Percentiles rank a stretch among this genome's conserved stretches.
Conservation (phyloP, 2,329 filamentous ascomycete species). For the Gremmenia infestans region DNA sequence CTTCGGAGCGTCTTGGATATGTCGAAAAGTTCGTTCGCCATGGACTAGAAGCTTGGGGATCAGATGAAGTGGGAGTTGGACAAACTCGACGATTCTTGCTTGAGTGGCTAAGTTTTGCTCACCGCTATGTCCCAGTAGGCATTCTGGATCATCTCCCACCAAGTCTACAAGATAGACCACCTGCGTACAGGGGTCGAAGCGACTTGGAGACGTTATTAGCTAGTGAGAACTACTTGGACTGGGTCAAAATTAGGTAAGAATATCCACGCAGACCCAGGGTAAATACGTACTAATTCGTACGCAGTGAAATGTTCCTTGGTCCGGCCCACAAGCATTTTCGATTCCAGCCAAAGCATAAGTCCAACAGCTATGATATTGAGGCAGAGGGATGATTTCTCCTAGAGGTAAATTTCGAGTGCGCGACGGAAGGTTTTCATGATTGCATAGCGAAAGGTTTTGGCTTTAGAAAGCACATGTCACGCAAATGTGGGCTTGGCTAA, state of each 20-base stretch:
- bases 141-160: conserved; percentile 85
- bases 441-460: too few relatives aligned
- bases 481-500: not conserved
- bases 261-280: not conserved
- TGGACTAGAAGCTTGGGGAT: conserved; percentile 91
- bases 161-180: conserved; percentile 82
- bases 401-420: not conserved
- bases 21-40: conserved; percentile 87
- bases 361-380: conserved; percentile 81
- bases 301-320: conserved; percentile 94
- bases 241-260: conserved; percentile 95
- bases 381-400: conserved; percentile 53
- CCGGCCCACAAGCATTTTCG: conserved; percentile 85
- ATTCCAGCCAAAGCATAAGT: conserved; percentile 97
- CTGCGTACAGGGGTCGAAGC: conserved; percentile 75
- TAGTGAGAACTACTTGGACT: conserved; percentile 90
- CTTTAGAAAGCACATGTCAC: not conserved
- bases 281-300: conserved; percentile 6
- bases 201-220: conserved; percentile 92
- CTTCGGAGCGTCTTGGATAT: conserved; percentile 76
- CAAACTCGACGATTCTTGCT: conserved; percentile 87
- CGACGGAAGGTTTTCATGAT: too few relatives aligned
- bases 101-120: conserved; percentile 92
- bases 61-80: conserved; percentile 88
- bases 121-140: conserved; percentile 86